These are phyloP conservation scores for Solanum boliviense DNA, from an alignment of 257 asterid genomes.

Conservation along the genomic window DNA sequence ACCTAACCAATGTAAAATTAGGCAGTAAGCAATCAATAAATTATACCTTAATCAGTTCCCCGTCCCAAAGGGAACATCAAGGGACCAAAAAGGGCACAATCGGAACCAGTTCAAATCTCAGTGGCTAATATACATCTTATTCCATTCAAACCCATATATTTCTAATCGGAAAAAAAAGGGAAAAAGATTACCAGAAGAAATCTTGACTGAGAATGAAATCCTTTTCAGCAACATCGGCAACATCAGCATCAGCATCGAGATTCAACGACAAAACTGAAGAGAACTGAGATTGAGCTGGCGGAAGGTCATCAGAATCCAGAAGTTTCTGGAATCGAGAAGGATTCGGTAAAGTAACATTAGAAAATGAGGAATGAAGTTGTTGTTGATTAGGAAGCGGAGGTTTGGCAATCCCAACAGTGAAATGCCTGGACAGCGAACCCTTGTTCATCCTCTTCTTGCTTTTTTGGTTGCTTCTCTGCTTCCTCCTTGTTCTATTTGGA, in stretches of 20 bases:
- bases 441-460: slow-evolving; percentile 32
- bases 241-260: slow-evolving; percentile 10
- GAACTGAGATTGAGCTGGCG: slow-evolving; percentile 13
- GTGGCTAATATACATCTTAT: background rate
- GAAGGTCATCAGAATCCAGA: slow-evolving; percentile 31
- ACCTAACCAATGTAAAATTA: background rate
- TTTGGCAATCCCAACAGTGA: slow-evolving; percentile 42
- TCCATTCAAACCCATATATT: background rate
- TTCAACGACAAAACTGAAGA: slow-evolving; percentile 13
- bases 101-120: background rate
- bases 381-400: slow-evolving; percentile 14
- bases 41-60: background rate
- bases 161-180: background rate
- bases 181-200: slow-evolving; percentile 57
- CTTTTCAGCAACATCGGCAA: slow-evolving; percentile 26
- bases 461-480: background rate
- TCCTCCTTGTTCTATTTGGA: background rate
- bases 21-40: background rate
- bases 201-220: slow-evolving; percentile 93
- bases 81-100: background rate
- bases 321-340: slow-evolving; percentile 39
- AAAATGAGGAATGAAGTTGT: slow-evolving; percentile 7
- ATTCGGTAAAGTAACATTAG: background rate
- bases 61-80: background rate
- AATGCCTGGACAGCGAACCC: slow-evolving; percentile 45